Percentiles rank a stretch among this genome's conserved stretches.
phyloP scores from a whole-genome alignment of 768 basidiomycete genomes.

The Mycena leptocephala region DNA sequence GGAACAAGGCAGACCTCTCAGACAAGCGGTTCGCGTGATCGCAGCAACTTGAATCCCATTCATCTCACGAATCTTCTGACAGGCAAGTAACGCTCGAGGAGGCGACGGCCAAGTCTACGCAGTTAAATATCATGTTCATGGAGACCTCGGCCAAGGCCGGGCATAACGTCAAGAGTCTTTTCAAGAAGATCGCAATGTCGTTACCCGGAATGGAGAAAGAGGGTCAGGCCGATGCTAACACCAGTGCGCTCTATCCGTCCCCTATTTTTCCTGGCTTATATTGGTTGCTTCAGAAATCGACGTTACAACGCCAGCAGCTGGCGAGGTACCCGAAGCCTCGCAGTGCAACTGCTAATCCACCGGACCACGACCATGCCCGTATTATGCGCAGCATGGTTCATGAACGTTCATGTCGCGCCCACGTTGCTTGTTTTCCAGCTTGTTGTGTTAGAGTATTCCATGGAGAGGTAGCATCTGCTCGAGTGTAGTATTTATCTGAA shows the following conservation, averaged over 20 bases:
- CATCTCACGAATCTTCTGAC: conserved; percentile 26
- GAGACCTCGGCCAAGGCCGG: conserved; percentile 99
- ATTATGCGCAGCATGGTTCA: conserved; percentile 9
- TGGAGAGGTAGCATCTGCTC: conserved; percentile 28
- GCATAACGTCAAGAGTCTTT: conserved; percentile 98
- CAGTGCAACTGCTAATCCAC: conserved; percentile 85
- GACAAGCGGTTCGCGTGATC: conserved; percentile 88
- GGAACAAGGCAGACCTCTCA: conserved; percentile 98
- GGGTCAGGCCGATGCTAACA: conserved; percentile 70
- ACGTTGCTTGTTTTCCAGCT: conserved; percentile 30
- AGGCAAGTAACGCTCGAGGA: conserved; percentile 99
- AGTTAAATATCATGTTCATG: conserved; percentile 98
- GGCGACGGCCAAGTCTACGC: conserved; percentile 91
- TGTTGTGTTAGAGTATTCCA: conserved; percentile 30
- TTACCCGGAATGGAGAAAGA: conserved; percentile 97
- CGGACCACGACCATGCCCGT: neutral
- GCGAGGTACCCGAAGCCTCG: conserved; percentile 89
- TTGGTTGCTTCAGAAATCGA: conserved; percentile 81
- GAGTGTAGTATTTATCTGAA: conserved; percentile 34
- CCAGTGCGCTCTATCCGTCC: conserved; percentile 57
- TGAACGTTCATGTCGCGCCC: conserved; percentile 6
- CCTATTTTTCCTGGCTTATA: conserved; percentile 23
- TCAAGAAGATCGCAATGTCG: conserved; percentile 99
- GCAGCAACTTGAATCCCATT: conserved; percentile 16
- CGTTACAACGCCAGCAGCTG: conserved; percentile 80